phyloP scores from a whole-genome alignment of 2,329 filamentous ascomycete species.

The Botryotinia narcissicola region DNA sequence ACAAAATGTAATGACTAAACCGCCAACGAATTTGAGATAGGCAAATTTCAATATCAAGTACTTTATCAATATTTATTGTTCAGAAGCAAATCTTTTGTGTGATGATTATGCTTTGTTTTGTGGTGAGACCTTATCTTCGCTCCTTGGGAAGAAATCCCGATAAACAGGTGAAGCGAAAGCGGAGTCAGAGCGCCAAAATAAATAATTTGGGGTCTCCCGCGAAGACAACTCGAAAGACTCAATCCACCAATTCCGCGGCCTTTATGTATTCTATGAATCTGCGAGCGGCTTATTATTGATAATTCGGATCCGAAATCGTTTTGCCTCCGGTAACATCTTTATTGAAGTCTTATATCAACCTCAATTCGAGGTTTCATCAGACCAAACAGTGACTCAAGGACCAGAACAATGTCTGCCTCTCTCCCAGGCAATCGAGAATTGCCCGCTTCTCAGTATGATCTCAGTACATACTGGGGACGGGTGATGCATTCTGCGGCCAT shows the following conservation, averaged over 20 bases:
- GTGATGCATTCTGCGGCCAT: conserved; percentile 87
- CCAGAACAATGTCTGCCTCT: conserved; percentile 59
- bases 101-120: neutral
- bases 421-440: conserved; percentile 72
- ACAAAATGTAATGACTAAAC: neutral
- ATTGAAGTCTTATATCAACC: neutral
- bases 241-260: neutral
- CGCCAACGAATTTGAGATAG: neutral
- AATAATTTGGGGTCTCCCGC: neutral
- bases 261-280: neutral
- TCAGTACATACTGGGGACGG: conserved; percentile 91
- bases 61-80: neutral
- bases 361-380: neutral
- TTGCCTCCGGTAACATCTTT: neutral
- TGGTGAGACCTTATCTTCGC: neutral
- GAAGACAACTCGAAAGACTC: neutral
- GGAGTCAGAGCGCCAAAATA: conserved; percentile 11
- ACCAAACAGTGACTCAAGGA: neutral
- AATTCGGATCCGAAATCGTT: conserved; percentile 7
- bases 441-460: conserved; percentile 87
- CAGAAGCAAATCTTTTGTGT: neutral
- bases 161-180: conserved; percentile 11
- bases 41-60: neutral
- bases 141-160: conserved; percentile 5
- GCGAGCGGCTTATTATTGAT: conserved; percentile 3